Base-by-base conservation (phyloP, 495 filamentous ascomycete species). In the Evernia prunastri region DNA sequence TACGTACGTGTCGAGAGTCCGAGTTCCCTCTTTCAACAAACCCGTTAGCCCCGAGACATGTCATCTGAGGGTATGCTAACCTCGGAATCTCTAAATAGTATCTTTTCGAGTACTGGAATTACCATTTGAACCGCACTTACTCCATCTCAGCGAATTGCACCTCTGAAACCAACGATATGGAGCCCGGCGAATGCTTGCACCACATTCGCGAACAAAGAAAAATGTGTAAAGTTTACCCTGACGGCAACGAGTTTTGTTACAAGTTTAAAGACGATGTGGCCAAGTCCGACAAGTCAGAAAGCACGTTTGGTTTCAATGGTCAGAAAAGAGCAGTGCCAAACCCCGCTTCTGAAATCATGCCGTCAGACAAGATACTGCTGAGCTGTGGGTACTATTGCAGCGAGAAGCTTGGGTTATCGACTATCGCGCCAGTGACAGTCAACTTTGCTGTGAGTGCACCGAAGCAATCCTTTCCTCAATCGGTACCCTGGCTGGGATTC, bases 171-270 rank as follows among this genome's bases (percentile, higher is more conserved):
- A 59, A 59, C 18, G 49, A 27, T 31, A 53, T 11, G 27, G 43
- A 59, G 57, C 57, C 49, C 15, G 25, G 1, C 35, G 17, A 40
- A 18, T 59, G 57, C 29, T 9, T 59, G 25, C n/a, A 40, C 23
- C 10, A 27, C 25, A 39, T 59, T 23, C 13, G 18, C n/a, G 18
- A 43, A 17, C 13, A 31, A 8, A 18, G 10, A 15, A 3, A 25
- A 9, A 3, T 27, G 15, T 43, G 36, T 20, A 3, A 8, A 39
- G n/a, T 11, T 1, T 27, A 2, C 36, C 13, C 12, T n/a, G 36
- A 59, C 35, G 57, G 57, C 15, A 40, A 59, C 36, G 31, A 40
- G 18, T 59, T 59, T n/a, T 40, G 35, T n/a, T 59, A 40, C 57
- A 15, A 43, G 4, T 29, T 59, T n/a, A 42, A 59, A 3, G 57